A percentile compares a stretch with the other conserved stretches of the same genome.
Evolutionary conservation across 163 green algal species (phyloP).

Genomic region (Trebouxia gelatinosa): DNA sequence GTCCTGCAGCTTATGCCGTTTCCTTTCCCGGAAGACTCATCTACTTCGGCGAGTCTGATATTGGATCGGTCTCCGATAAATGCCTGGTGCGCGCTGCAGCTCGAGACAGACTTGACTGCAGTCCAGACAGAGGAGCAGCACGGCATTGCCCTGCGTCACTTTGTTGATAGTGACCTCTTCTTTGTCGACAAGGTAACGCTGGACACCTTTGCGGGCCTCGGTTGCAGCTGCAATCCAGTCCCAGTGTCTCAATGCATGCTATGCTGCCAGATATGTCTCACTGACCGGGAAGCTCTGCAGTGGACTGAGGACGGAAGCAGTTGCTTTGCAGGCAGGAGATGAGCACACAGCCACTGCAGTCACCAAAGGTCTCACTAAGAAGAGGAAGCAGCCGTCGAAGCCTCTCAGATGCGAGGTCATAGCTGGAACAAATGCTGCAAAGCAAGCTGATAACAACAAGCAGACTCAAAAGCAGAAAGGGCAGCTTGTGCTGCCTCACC

Average conservation of each 20-base stretch:
- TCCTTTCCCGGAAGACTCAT: too few relatives aligned
- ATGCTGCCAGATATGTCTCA: too few relatives aligned
- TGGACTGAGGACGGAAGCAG: too few relatives aligned
- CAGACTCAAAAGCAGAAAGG: neutral
- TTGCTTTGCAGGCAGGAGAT: slow-evolving; percentile 19
- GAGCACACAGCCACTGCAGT: slow-evolving; percentile 21
- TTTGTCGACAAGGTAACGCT: slow-evolving; percentile 58
- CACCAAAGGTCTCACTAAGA: slow-evolving; percentile 24
- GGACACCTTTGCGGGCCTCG: too few relatives aligned
- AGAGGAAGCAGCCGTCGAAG: slow-evolving; percentile 33
- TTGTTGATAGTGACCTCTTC: slow-evolving; percentile 58
- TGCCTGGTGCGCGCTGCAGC: slow-evolving; percentile 31
- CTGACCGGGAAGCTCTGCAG: too few relatives aligned
- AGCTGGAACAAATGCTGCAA: too few relatives aligned
- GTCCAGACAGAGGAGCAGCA: slow-evolving; percentile 42
- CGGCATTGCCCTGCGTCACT: slow-evolving; percentile 39
- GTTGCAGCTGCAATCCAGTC: too few relatives aligned
- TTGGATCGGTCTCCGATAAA: too few relatives aligned
- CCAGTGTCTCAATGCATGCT: too few relatives aligned
- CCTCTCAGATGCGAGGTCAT: slow-evolving; percentile 41
- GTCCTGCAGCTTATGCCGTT: too few relatives aligned
- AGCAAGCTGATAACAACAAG: too few relatives aligned
- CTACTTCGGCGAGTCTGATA: too few relatives aligned
- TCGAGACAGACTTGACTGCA: slow-evolving; percentile 43
- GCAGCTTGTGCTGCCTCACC: slow-evolving; percentile 8